Evolutionary conservation across 73 alveolate genomes (phyloP), one percentile per base, ranked within the genome.

Genomic region (Paramecium bursaria): DNA sequence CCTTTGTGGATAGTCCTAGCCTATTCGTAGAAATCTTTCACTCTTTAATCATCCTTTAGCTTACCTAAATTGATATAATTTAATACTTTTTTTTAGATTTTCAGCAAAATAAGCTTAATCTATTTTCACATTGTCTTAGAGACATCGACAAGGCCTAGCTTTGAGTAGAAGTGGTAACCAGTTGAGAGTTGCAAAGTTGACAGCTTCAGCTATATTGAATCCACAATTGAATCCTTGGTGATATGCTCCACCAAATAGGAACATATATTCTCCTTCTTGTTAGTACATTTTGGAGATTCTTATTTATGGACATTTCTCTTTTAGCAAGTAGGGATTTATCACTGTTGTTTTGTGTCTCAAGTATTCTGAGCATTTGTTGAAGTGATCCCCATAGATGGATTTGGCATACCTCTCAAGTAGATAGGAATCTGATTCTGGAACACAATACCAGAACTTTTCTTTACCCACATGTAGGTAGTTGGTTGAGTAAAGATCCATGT

Each of bases 191-290:
- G 92, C 92, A 49, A 92, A 92, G 80, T 94, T 94, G 1, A 94
- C 98, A n/a, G 98, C 98, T 75, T 94, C 98, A 29, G 97, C 98
- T 11, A 93, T 60, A 54, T 94, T 94, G 48, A 82, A 92, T 23
- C 98, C 98, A 46, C 86, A 85, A 55, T 92, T 92, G 55, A 94
- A 94, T 7, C 98, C 98, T 30, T 93, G 76, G 54, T 94, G 98
- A 74, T 94, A 94, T 3, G 93, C 95, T 19, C 87, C 75, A 54
- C 94, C 90, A 17, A 92, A 75, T 6, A 92, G 48, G 21, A 94
- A 82, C 88, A 94, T 85, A 53, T 76, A 94, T 82, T 94, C 98
- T 22, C 98, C 98, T 74, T 73, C 61, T 25, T 86, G 80, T 51
- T 94, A 93, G 50, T 85, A 91, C 25, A 73, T 49, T 79, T 77